A percentile compares a stretch with the other conserved stretches of the same genome.
Evolutionary conservation across 768 basidiomycete genomes (phyloP).

Genomic region (Melanogaster broomeanus): DNA sequence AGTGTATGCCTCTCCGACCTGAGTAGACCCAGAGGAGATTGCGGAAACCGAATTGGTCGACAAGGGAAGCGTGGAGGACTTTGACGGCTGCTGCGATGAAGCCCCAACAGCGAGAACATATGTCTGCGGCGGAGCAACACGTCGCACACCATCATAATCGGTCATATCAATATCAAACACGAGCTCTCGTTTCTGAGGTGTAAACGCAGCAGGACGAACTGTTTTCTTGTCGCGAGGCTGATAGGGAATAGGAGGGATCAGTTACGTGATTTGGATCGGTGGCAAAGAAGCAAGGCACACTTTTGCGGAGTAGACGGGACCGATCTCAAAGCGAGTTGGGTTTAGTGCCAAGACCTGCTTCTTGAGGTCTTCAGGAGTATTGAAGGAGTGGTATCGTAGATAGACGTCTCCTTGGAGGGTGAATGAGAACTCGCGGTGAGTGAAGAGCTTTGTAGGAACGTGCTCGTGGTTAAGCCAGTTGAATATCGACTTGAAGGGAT

Average conservation of each 20-base stretch:
- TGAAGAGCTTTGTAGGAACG: constrained; percentile 76
- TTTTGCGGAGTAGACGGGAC: constrained; percentile 85
- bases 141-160: constrained; percentile 96
- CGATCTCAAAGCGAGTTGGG: constrained; percentile 95
- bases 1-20: constrained; percentile 96
- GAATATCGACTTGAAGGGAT: constrained; percentile 93
- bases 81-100: constrained; percentile 93
- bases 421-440: constrained; percentile 94
- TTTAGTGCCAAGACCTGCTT: constrained; percentile 82
- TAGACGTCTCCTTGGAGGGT: constrained; percentile 91
- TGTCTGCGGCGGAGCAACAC: constrained; percentile 88
- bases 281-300: constrained; percentile 49
- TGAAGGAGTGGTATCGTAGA: constrained; percentile 93
- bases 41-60: constrained; percentile 88
- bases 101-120: constrained; percentile 92
- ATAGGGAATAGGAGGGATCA: constrained; percentile 4
- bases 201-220: constrained; percentile 64
- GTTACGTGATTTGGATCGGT: neutral
- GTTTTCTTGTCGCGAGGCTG: constrained; percentile 92
- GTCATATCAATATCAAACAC: constrained; percentile 99
- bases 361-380: constrained; percentile 84
- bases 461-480: constrained; percentile 95
- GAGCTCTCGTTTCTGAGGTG: constrained; percentile 83
- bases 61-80: constrained; percentile 76
- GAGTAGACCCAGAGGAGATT: constrained; percentile 98